phyloP scores from a whole-genome alignment of 75 land plant genomes.

The Selaginella moellendorffii region DNA sequence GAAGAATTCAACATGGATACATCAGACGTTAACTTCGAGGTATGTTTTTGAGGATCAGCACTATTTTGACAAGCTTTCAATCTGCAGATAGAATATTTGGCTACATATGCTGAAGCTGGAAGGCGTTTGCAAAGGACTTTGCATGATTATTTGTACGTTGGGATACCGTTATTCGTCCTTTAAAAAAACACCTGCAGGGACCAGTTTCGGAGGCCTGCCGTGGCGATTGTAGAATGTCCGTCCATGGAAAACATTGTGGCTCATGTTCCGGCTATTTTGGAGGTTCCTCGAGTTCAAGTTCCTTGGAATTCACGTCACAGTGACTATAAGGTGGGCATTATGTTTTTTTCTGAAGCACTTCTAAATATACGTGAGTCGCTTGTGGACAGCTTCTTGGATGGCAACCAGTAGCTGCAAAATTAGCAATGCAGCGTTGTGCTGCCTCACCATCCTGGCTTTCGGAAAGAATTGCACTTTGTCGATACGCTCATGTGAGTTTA shows the following conservation, averaged over 20 bases:
- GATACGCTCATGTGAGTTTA: conserved; percentile 83
- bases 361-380: neutral
- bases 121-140: conserved; percentile 50
- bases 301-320: conserved; percentile 82
- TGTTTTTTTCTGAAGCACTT: neutral
- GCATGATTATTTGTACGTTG: conserved; percentile 43
- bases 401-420: conserved; percentile 72
- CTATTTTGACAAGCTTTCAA: too few relatives aligned
- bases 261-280: conserved; percentile 10
- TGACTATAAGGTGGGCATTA: neutral
- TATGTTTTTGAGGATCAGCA: too few relatives aligned
- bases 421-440: conserved; percentile 83
- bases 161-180: neutral
- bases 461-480: conserved; percentile 67
- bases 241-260: conserved; percentile 12
- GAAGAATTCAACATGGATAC: neutral
- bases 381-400: conserved; percentile 69
- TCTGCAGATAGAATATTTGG: conserved; percentile 84
- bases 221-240: conserved; percentile 88
- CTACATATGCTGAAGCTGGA: conserved; percentile 46
- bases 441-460: conserved; percentile 68
- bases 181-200: too few relatives aligned
- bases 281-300: conserved; percentile 66
- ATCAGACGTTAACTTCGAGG: neutral
- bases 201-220: conserved; percentile 56